Percentiles rank a stretch among this genome's conserved stretches.
Evolutionary conservation across 306 rosid genomes (phyloP).

Genomic region (Arachis hypogaea): DNA sequence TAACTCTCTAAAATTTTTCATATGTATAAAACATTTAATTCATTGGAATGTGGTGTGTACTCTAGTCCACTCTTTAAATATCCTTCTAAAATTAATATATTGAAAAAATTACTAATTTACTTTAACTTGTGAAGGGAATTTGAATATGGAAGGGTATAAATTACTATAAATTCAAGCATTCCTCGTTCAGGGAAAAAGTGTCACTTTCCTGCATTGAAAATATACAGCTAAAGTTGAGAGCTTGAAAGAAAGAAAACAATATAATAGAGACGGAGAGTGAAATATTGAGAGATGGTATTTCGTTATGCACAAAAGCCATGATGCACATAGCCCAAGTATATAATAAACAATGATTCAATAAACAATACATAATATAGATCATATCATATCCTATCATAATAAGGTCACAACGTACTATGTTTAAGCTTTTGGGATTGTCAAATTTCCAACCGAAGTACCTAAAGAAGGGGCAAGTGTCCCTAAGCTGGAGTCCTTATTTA

Average conservation of each 20-base stretch:
- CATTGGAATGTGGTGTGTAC: too few species aligned
- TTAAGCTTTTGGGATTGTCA: conserved; percentile 28
- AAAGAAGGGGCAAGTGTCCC: background rate
- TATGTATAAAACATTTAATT: too few species aligned
- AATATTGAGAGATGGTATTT: conserved; percentile 1
- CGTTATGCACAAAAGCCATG: conserved; percentile 5
- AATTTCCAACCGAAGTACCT: conserved; percentile 7
- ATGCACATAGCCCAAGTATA: background rate
- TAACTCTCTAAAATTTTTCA: too few species aligned
- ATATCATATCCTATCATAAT: background rate
- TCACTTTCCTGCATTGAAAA: background rate
- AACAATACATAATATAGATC: too few species aligned
- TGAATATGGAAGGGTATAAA: background rate
- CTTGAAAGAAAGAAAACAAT: background rate
- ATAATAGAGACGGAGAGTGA: background rate
- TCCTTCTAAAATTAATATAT: too few species aligned
- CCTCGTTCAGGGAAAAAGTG: background rate
- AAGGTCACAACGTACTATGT: background rate
- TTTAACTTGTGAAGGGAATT: background rate
- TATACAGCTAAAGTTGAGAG: background rate
- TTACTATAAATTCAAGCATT: background rate
- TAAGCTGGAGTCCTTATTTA: too few species aligned
- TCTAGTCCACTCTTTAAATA: too few species aligned
- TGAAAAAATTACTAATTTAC: background rate
- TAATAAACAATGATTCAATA: background rate